phyloP scores from a whole-genome alignment of 805 yeast species.

The Saccharomycopsis guyanensis region DNA sequence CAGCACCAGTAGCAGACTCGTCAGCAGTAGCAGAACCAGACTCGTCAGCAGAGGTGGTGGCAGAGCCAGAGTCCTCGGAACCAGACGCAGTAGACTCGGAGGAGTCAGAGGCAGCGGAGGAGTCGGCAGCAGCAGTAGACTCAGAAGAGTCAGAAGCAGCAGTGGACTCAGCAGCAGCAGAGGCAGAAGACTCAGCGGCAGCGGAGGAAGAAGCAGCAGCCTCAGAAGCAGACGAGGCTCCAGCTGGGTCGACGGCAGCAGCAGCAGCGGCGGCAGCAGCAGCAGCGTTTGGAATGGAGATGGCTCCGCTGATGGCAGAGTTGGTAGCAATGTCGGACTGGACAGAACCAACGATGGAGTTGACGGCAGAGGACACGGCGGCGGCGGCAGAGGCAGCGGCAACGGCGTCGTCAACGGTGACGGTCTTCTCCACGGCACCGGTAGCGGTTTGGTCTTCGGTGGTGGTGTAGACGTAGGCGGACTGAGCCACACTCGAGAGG shows the following conservation, averaged over 20 bases:
- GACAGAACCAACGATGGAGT: conserved; percentile 1
- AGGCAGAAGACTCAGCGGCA: conserved; percentile 23
- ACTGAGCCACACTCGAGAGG: conserved; percentile 5
- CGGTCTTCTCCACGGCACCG: conserved; percentile 10
- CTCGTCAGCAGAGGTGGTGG: conserved; percentile 5
- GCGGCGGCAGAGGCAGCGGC: conserved; percentile 27
- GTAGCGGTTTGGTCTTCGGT: conserved; percentile 18
- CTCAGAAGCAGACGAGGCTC: conserved; percentile 16
- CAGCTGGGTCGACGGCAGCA: conserved; percentile 1
- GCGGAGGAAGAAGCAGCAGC: conserved; percentile 5
- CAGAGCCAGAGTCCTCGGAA: conserved; percentile 2
- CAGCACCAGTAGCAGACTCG: not conserved
- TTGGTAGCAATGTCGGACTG: conserved; percentile 11
- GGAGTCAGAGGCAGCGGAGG: conserved; percentile 2
- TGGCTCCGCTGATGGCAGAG: conserved; percentile 4
- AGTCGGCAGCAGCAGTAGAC: conserved; percentile 14
- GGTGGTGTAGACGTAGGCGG: conserved; percentile 11
- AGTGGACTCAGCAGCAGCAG: conserved; percentile 25
- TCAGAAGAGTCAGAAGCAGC: not conserved
- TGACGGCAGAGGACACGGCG: conserved; percentile 4
- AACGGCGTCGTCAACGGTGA: conserved; percentile 19
- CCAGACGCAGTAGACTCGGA: conserved; percentile 8
- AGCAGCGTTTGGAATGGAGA: conserved; percentile 6
- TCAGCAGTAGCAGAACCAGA: conserved; percentile 3
- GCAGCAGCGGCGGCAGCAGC: conserved; percentile 14